Percentiles rank a stretch among this genome's conserved stretches.
phyloP scores from a whole-genome alignment of 164 flowering plant species.

The Berberis vulgaris region DNA sequence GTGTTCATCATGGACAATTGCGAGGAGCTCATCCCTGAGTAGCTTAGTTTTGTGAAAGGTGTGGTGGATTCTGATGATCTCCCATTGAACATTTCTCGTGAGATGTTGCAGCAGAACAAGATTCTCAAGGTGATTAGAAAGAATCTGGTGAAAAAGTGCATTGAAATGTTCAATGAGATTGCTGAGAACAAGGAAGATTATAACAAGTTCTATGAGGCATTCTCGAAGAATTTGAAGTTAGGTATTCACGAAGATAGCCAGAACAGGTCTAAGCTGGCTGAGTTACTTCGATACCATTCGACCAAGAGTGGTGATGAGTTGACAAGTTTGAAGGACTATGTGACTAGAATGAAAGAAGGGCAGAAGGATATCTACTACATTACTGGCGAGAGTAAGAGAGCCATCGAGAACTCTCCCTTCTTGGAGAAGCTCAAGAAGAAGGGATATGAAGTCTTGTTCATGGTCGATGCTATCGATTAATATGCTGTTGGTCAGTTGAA shows the following conservation, averaged over 20 bases:
- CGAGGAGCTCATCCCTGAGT: slow-evolving; percentile 55
- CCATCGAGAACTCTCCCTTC: slow-evolving; percentile 70
- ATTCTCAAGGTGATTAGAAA: slow-evolving; percentile 58
- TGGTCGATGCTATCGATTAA: slow-evolving; percentile 73
- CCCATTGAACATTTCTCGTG: slow-evolving; percentile 59
- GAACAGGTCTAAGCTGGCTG: slow-evolving; percentile 52
- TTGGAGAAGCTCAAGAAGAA: slow-evolving; percentile 56
- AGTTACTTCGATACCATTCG: slow-evolving; percentile 45
- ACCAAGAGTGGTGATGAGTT: slow-evolving; percentile 69
- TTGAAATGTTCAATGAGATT: slow-evolving; percentile 56
- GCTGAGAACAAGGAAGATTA: slow-evolving; percentile 59
- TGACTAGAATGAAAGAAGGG: slow-evolving; percentile 66
- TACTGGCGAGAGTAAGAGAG: slow-evolving; percentile 60
- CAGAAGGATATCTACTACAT: slow-evolving; percentile 65
- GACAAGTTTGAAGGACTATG: slow-evolving; percentile 70
- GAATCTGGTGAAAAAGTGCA: slow-evolving; percentile 67
- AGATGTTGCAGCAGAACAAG: slow-evolving; percentile 59
- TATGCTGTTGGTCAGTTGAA: slow-evolving; percentile 56
- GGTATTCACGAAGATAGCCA: slow-evolving; percentile 60
- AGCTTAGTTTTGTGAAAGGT: slow-evolving; percentile 50
- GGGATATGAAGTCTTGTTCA: slow-evolving; percentile 58
- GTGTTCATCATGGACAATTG: slow-evolving; percentile 60
- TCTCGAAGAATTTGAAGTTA: slow-evolving; percentile 56
- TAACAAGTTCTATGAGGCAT: slow-evolving; percentile 51
- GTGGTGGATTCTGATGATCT: slow-evolving; percentile 57